Evolutionary conservation across 108 stramenopile species (phyloP), one percentile per base, ranked within the genome.

Genomic region (Mediolabrus comicus): DNA sequence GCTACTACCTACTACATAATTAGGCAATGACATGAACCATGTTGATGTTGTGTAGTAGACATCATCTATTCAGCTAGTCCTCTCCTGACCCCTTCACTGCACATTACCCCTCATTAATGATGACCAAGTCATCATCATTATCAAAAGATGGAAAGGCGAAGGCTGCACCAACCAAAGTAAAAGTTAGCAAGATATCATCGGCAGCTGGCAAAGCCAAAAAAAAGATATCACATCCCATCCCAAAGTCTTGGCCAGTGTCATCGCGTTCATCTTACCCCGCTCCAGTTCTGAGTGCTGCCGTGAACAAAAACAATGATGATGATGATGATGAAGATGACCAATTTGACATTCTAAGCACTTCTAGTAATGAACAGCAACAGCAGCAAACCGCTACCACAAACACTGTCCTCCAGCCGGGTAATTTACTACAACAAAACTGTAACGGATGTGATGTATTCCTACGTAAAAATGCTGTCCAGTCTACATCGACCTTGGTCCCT

Each of bases 391-490:
- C 31, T 3, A 8, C 51, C 19, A 19, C 3, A 4, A 25, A 5
- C 9, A 59, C 59, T 49, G 46, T 57, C 34, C 77, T 71, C 1
- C 49, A 19, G 29, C 77, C 77, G 25, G 77, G 77, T 1, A 59
- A 59, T 30, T 34, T 70, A 9, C 58, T 77, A 0, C 62, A 53
- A 43, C 63, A 41, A 38, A 58, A 46, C 2, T 77, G 77, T 59
- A 77, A 77, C 31, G 77, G 77, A 29, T 77, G 69, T 36, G 77
- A 77, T 62, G 77, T 77, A 51, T 77, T 71, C 58, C 46, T 77
- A 41, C 77, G 77, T 17, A 77, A 77, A 55, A 25, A 65, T 30
- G 77, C 77, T 19, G 60, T 68, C n/a, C 75, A 77, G 38, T 58
- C 69, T 3, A 60, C 64, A 12, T 71, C 71, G 13, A 30, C 51